Percentiles rank a stretch among this genome's conserved stretches.
Conservation (phyloP, 208 protist genomes). For the Leishmania braziliensis region DNA sequence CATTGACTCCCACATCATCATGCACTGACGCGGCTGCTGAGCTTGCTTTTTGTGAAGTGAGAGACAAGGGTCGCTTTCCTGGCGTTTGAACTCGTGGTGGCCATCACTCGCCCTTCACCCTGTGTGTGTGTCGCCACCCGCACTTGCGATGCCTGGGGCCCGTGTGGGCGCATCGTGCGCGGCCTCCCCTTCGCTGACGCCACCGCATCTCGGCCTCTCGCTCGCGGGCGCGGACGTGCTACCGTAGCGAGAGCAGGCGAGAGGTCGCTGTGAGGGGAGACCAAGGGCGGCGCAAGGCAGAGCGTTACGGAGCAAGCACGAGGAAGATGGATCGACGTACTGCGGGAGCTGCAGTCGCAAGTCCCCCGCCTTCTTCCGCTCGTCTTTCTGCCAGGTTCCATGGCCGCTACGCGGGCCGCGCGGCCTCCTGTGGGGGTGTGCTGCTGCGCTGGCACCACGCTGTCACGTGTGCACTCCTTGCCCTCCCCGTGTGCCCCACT, state of each 20-base stretch:
- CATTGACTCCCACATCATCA: not conserved
- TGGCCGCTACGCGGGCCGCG: not conserved
- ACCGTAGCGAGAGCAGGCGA: not conserved
- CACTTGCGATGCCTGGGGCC: not conserved
- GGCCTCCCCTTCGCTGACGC: not conserved
- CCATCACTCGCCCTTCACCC: not conserved
- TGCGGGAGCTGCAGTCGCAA: not conserved
- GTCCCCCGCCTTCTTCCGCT: not conserved
- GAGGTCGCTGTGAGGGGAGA: not conserved
- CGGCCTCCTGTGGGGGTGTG: not conserved
- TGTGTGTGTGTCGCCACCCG: not conserved
- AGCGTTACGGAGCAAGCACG: too few species aligned
- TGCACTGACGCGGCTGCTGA: not conserved
- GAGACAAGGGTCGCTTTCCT: not conserved
- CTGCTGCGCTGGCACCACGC: not conserved
- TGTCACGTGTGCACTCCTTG: not conserved
- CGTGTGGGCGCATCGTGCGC: not conserved
- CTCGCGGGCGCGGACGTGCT: not conserved
- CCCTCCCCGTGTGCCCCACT: not conserved
- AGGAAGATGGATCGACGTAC: not conserved
- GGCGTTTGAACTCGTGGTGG: not conserved
- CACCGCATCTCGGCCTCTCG: not conserved
- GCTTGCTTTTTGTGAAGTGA: not conserved
- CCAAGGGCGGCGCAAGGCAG: not conserved
- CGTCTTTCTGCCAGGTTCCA: not conserved